Evolutionary conservation across 441 rosid species (phyloP).

Genomic region (Sinapis alba): DNA sequence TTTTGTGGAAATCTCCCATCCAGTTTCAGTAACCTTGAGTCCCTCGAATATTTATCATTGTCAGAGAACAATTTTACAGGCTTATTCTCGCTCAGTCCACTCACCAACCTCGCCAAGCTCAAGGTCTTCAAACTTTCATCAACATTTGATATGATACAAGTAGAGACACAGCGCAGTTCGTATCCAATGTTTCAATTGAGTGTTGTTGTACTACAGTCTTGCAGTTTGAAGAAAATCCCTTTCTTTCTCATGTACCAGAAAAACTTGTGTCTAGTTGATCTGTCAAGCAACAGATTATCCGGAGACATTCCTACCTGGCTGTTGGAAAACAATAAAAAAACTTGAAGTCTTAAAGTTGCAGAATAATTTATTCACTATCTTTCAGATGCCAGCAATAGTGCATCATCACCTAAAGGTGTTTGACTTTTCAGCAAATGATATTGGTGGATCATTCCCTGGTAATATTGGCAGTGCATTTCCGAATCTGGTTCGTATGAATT

Average conservation of each 20-base stretch:
- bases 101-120: background rate
- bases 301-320: background rate
- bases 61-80: background rate
- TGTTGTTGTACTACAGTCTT: background rate
- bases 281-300: background rate
- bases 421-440: background rate
- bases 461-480: background rate
- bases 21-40: background rate
- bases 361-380: background rate
- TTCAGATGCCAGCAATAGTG: background rate
- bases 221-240: background rate
- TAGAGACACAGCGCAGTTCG: background rate
- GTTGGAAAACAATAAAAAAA: background rate
- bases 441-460: background rate
- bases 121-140: background rate
- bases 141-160: background rate
- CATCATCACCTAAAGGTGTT: background rate
- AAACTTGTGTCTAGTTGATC: background rate
- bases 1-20: background rate
- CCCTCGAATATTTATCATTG: background rate
- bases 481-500: background rate
- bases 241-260: background rate
- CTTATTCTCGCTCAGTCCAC: background rate
- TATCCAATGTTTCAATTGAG: background rate
- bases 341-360: background rate